Percentiles rank a stretch among this genome's conserved stretches.
Conservation (phyloP, 495 filamentous ascomycete species). For the Penicillium argentinense region DNA sequence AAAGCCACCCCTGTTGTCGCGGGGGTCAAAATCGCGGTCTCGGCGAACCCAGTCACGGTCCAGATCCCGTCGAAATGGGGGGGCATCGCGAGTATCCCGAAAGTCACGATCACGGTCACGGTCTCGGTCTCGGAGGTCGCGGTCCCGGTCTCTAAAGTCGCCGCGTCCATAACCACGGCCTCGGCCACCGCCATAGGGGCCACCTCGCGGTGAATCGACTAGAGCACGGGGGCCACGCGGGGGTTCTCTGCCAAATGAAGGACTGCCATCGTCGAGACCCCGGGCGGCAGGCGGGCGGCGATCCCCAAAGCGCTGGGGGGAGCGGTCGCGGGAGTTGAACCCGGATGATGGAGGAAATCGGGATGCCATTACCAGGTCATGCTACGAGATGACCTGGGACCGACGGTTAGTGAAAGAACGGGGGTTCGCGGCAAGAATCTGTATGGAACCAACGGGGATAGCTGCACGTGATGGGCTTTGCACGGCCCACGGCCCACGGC, state of each 20-base stretch:
- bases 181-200: constrained; percentile 38
- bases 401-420: constrained; percentile 1
- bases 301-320: constrained; percentile 46
- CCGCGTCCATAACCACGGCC: constrained; percentile 54
- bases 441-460: constrained; percentile 3
- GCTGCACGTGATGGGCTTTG: constrained; percentile 2
- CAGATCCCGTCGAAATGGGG: constrained; percentile 38
- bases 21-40: constrained; percentile 45
- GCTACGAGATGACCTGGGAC: constrained; percentile 31
- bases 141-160: constrained; percentile 60
- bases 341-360: constrained; percentile 48
- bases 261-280: constrained; percentile 39
- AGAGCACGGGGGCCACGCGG: constrained; percentile 72
- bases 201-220: constrained; percentile 62
- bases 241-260: constrained; percentile 52
- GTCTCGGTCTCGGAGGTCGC: constrained; percentile 49
- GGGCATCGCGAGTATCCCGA: constrained; percentile 40
- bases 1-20: constrained; percentile 40
- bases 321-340: constrained; percentile 51
- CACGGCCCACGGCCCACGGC: constrained; percentile 1
- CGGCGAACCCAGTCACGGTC: constrained; percentile 43
- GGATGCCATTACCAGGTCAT: constrained; percentile 51
- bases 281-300: constrained; percentile 44
- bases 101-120: constrained; percentile 45
- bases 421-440: constrained; percentile 5